Evolutionary conservation across 345 rosid genomes (phyloP).

Genomic region (Lagerstroemia speciosa): DNA sequence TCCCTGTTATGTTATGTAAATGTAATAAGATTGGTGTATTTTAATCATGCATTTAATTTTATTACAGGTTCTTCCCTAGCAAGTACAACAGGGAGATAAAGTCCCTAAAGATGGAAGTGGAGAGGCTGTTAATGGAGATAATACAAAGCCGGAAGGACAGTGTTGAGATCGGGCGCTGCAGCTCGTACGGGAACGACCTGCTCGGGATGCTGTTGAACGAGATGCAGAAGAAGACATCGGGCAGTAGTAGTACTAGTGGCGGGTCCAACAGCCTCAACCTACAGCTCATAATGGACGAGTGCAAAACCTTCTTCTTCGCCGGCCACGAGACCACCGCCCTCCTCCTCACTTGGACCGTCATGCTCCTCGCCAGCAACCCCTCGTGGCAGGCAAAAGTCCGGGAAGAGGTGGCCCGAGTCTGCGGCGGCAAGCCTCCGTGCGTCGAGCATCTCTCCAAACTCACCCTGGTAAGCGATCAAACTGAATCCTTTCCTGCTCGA

Average conservation of each 20-base stretch:
- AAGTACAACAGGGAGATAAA: slow-evolving; percentile 84
- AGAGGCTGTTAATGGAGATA: slow-evolving; percentile 68
- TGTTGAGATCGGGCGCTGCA: slow-evolving; percentile 69
- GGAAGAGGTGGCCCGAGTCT: slow-evolving; percentile 50
- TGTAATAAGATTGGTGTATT: not conserved
- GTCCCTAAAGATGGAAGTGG: slow-evolving; percentile 69
- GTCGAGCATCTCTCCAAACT: slow-evolving; percentile 68
- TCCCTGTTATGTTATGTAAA: not conserved
- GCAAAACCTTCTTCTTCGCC: slow-evolving; percentile 93
- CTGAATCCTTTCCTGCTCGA: not conserved
- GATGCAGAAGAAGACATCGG: slow-evolving; percentile 40
- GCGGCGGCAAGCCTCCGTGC: slow-evolving; percentile 49
- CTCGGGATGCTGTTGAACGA: slow-evolving; percentile 70
- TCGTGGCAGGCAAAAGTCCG: slow-evolving; percentile 83
- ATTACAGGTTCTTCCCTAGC: slow-evolving; percentile 68
- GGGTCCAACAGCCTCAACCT: slow-evolving; percentile 35
- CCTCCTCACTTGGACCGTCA: slow-evolving; percentile 84
- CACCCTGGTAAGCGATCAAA: slow-evolving; percentile 35
- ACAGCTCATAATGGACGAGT: slow-evolving; percentile 89
- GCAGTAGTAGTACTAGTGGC: not conserved
- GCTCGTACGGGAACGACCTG: slow-evolving; percentile 72
- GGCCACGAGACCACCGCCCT: slow-evolving; percentile 94
- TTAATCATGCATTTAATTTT: not conserved
- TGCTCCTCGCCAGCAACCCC: slow-evolving; percentile 78
- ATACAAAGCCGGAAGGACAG: slow-evolving; percentile 70